Base-by-base conservation (phyloP, 306 rosid species). In the Medicago lupulina region DNA sequence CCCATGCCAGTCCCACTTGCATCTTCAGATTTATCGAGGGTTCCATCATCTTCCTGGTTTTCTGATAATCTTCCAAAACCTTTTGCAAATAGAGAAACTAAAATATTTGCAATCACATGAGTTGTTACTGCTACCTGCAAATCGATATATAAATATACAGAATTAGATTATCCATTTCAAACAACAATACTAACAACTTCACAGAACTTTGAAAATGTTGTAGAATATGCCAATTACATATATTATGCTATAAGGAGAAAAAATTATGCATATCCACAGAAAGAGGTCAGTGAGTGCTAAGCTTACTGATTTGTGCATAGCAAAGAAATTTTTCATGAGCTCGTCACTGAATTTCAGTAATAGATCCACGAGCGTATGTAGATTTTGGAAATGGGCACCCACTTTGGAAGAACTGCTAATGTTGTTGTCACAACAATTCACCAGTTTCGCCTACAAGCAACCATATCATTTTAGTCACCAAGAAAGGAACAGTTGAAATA, bases 41-140 rank as follows among this genome's bases (percentile, higher is more conserved):
- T 47, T 57, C 73, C 91, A 70, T 88, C 88, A 2, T 84, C 86
- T 47, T 63, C 95, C n/a, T 86, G 79, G 18, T 78, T 87, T 76
- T 92, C 93, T 15, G 79, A 50, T 47, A 90, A 77, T 62, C 76
- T 65, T n/a, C 89, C 96, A 88, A 87, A 90, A 54, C 97, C 98
- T 63, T 84, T 81, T 0, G 92, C 84, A 84, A 67, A 89, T 82
- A 95, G 80, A 43, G 89, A 73, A 76, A 89, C 88, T 21, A 90
- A 82, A 84, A 87, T 74, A 75, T 80, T 88, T 47, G 97, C 95
- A 54, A 90, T 87, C 71, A 87, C 78, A 70, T 85, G 87, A 70
- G 88, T 90, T 58, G 86, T 79, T 13, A 71, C 65, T n/a, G 96
- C 89, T 57, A 95, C 96, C 98, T 95, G 89, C 82, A 79, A 73